A percentile compares a stretch with the other conserved stretches of the same genome.
Conservation (phyloP, 768 basidiomycete species). For the Suillus occidentalis region DNA sequence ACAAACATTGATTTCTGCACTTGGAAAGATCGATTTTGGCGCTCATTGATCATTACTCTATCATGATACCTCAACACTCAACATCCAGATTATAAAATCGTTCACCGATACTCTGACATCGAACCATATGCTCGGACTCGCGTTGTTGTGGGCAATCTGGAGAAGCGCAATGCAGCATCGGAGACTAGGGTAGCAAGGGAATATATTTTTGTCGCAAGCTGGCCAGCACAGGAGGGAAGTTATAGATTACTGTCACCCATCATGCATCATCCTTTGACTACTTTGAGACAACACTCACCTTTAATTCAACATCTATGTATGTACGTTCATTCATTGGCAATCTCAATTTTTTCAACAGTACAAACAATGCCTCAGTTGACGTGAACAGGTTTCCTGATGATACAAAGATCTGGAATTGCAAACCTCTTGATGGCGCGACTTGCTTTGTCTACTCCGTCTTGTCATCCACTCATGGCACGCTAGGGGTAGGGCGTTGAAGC, state of each 20-base stretch:
- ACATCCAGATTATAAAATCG: constrained; percentile 40
- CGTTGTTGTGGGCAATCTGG: constrained; percentile 40
- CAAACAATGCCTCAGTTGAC: no score
- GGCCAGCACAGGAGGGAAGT: constrained; percentile 70
- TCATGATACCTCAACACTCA: constrained; percentile 47
- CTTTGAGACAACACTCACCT: no score
- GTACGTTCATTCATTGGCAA: no score
- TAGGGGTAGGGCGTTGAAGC: no score
- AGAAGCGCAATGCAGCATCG: background rate
- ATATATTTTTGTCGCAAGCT: constrained; percentile 80
- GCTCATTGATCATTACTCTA: constrained; percentile 49
- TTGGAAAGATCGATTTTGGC: constrained; percentile 20
- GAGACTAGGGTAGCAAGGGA: constrained; percentile 26
- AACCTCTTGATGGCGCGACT: no score
- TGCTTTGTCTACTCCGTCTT: no score
- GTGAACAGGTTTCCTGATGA: no score
- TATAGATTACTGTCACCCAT: constrained; percentile 75
- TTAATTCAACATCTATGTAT: no score
- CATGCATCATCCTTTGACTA: no score
- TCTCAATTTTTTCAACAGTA: no score
- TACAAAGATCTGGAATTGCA: no score
- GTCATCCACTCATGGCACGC: no score
- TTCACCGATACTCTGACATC: constrained; percentile 74
- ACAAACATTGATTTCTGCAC: constrained; percentile 8
- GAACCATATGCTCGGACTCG: constrained; percentile 82